These are phyloP conservation scores for Trichosporon coremiiforme DNA, from an alignment of 1,284 basidiomycete species.

Conservation along the genomic window DNA sequence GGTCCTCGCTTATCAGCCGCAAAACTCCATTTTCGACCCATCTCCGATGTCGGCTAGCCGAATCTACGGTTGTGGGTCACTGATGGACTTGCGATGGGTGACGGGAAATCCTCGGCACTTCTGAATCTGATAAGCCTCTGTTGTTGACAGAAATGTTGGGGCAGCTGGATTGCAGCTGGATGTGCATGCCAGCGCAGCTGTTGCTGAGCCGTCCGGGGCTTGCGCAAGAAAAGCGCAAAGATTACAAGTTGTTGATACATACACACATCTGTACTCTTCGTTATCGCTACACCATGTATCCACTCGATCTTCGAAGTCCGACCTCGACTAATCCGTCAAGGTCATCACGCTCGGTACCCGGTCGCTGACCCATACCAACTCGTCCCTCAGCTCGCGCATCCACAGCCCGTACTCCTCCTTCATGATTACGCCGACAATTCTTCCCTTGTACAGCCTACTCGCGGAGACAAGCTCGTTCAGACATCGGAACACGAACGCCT, in stretches of 20 bases:
- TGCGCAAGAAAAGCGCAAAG: background rate
- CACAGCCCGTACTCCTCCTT: slow-evolving; percentile 24
- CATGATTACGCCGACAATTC: slow-evolving; percentile 23
- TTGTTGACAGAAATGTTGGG: background rate
- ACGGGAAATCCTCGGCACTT: background rate
- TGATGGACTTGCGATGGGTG: background rate
- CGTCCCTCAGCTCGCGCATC: background rate
- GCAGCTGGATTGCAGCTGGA: no score
- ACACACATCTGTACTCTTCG: background rate
- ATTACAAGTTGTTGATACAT: slow-evolving; percentile 1
- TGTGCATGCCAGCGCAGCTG: no score
- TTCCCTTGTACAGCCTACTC: background rate
- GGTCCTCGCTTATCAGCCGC: background rate
- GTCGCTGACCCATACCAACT: background rate
- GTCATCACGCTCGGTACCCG: background rate
- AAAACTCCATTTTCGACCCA: no score
- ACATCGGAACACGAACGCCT: slow-evolving; percentile 50
- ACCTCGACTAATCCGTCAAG: background rate
- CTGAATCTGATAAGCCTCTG: background rate
- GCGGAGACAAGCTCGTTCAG: slow-evolving; percentile 44
- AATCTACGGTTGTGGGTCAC: background rate
- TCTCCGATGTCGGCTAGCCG: background rate
- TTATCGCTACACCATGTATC: background rate
- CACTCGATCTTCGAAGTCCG: background rate
- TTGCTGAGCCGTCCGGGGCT: no score